phyloP scores from a whole-genome alignment of 1,284 basidiomycete genomes.

The Rhizoctonia solani region DNA sequence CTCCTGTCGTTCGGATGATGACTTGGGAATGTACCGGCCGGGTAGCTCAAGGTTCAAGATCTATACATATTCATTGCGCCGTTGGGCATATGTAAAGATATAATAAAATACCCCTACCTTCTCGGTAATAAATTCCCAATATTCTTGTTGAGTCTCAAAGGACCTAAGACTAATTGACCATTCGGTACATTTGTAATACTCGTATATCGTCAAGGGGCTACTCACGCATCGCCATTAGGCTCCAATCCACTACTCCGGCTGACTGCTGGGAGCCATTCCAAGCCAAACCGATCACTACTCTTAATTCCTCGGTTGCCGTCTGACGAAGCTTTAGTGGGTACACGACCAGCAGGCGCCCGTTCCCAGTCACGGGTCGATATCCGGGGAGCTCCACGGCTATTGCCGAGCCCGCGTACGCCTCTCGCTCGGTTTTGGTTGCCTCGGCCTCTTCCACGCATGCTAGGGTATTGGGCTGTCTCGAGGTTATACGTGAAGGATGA shows the following conservation, averaged over 20 bases:
- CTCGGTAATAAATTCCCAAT: constrained; percentile 21
- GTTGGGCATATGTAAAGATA: too few relatives aligned
- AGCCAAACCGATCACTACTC: background rate
- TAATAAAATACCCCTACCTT: background rate
- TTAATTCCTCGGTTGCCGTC: background rate
- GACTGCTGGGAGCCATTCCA: constrained; percentile 18
- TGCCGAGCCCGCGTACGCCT: background rate
- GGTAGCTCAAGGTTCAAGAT: constrained; percentile 5
- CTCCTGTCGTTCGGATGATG: constrained; percentile 1
- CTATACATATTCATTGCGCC: too few relatives aligned
- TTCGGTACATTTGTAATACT: background rate
- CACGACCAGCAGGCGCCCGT: background rate
- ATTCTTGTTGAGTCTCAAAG: constrained; percentile 12
- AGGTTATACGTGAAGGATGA: too few relatives aligned
- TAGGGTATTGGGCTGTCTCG: background rate
- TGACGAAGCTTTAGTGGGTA: background rate
- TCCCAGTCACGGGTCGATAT: constrained; percentile 27
- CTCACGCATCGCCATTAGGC: constrained; percentile 29
- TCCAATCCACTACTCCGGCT: constrained; percentile 26
- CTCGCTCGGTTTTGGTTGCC: background rate
- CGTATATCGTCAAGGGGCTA: background rate
- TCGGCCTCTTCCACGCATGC: constrained; percentile 18
- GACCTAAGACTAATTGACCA: constrained; percentile 1
- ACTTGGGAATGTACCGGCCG: background rate
- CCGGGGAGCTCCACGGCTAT: background rate